A percentile compares a stretch with the other conserved stretches of the same genome.
phyloP scores from a whole-genome alignment of 2,329 filamentous ascomycete genomes.

The Aplosporella prunicola region DNA sequence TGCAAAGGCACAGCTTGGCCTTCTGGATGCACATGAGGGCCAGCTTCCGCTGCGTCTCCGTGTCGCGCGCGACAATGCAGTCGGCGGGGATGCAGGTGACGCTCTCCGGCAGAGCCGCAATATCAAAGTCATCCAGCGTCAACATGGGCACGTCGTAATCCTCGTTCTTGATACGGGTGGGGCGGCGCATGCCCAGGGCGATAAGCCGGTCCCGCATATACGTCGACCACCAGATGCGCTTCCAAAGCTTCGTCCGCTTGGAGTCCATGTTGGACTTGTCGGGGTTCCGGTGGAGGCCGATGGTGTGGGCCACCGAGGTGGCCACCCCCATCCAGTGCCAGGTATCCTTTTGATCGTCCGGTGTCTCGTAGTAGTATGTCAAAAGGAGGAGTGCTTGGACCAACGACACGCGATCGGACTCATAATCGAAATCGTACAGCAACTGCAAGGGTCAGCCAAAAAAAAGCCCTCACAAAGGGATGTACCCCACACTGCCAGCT shows the following conservation, averaged over 20 bases:
- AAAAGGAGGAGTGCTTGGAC: constrained; percentile 84
- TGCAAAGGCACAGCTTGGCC: constrained; percentile 78
- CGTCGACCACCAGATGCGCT: constrained; percentile 95
- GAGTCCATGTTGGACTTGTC: constrained; percentile 64
- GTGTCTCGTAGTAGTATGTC: constrained; percentile 97
- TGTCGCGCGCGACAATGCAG: constrained; percentile 62
- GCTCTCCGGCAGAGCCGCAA: constrained; percentile 55
- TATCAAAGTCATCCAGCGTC: constrained; percentile 74
- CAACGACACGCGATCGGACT: constrained; percentile 76
- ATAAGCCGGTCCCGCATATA: constrained; percentile 92
- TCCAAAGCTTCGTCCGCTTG: constrained; percentile 74
- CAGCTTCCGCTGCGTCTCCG: constrained; percentile 64
- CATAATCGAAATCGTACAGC: constrained; percentile 92
- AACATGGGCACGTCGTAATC: constrained; percentile 94
- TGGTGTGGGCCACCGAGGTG: constrained; percentile 84
- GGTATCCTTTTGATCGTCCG: constrained; percentile 93
- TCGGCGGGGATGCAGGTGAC: constrained; percentile 59
- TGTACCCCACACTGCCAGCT: no score
- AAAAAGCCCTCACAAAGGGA: no score
- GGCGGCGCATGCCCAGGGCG: constrained; percentile 84
- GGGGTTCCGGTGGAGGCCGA: constrained; percentile 83
- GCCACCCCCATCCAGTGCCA: constrained; percentile 99
- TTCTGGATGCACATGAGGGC: constrained; percentile 88
- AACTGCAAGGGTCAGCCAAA: constrained; percentile 40
- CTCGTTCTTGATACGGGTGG: constrained; percentile 83